Evolutionary conservation across 148 eudicot genomes (phyloP), one percentile per base, ranked within the genome.

Genomic region (Euryodendron excelsum): DNA sequence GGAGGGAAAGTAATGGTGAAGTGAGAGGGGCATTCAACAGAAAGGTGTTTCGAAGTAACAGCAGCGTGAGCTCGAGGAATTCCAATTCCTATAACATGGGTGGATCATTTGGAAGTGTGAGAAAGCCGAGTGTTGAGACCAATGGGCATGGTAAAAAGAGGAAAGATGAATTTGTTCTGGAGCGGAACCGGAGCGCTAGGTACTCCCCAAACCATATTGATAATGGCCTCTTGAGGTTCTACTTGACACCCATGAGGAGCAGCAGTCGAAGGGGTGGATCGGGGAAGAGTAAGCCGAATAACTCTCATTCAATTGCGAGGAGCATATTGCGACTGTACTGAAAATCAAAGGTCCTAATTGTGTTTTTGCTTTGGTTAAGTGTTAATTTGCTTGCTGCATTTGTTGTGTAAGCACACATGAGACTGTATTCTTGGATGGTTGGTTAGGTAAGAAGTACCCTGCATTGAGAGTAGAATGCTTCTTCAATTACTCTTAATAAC

Each of bases 41-140:
- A 45, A 86, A 82, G 37, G 78, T 84, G 53, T 79, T 86, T 76
- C 83, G 96, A 5, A 93, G 99, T 70, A 93, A 90, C 71, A 95
- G 99, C 73, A 95, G 99, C 69, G 97, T 93, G 72, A 93, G 97
- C 77, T 91, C 91, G 91, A 90, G 96, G 78, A 89, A 88, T 81
- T 87, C 91, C 1, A 89, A 88, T 81, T 87, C 91, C 1, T 85
- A 77, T 77, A 73, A 64, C 69, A 59, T 85, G 27, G 87, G 83
- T 17, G 85, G 85, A 52, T 81, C 88, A 39, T 81, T 88, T 80
- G 96, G 88, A 34, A 89, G 86, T 80, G 78, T 78, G 60, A 83
- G 87, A 79, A 88, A 85, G 47, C 82, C 87, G 44, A 82, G 64
- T 30, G 82, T 83, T 18, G 90, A 88, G 62, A 73, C 78, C n/a